A percentile compares a stretch with the other conserved stretches of the same genome.
These are phyloP conservation scores for Boletus subcaerulescens DNA, from an alignment of 768 basidiomycete species.

Conservation along the genomic window DNA sequence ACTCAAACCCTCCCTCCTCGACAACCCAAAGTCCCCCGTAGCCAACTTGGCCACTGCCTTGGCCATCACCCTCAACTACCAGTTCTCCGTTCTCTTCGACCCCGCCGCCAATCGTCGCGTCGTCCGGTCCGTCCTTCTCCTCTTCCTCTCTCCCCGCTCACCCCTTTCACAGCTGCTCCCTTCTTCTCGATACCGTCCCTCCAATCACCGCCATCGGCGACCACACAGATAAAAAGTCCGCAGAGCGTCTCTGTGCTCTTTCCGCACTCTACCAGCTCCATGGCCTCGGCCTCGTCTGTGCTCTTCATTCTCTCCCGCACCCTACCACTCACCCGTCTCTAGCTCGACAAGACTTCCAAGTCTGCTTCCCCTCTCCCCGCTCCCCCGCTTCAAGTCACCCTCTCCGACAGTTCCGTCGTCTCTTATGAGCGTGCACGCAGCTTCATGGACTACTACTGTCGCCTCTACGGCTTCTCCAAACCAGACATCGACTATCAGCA, in stretches of 20 bases:
- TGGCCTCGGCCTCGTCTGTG: conserved; percentile 58
- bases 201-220: conserved; percentile 63
- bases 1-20: conserved; percentile 30
- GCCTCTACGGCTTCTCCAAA: conserved; percentile 66
- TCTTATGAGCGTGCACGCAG: conserved; percentile 70
- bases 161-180: conserved; percentile 16
- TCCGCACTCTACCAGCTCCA: conserved; percentile 73
- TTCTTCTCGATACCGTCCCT: conserved; percentile 27
- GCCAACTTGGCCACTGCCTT: conserved; percentile 37
- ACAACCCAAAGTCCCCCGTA: conserved; percentile 54
- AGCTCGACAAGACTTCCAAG: conserved; percentile 33
- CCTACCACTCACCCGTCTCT: not conserved
- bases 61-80: conserved; percentile 16
- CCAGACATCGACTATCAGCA: conserved; percentile 64
- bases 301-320: not conserved
- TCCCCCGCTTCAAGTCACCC: conserved; percentile 23
- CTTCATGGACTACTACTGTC: conserved; percentile 96
- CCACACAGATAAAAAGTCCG: conserved; percentile 52
- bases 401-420: conserved; percentile 65
- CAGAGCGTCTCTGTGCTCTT: conserved; percentile 73
- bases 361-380: not conserved
- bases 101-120: conserved; percentile 9
- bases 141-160: conserved; percentile 2
- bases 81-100: conserved; percentile 13
- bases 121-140: conserved; percentile 18